Percentiles rank a stretch among this genome's conserved stretches.
These are phyloP conservation scores for Ophiosphaerella herpotricha DNA, from an alignment of 2,329 filamentous ascomycete species.

Conservation along the genomic window DNA sequence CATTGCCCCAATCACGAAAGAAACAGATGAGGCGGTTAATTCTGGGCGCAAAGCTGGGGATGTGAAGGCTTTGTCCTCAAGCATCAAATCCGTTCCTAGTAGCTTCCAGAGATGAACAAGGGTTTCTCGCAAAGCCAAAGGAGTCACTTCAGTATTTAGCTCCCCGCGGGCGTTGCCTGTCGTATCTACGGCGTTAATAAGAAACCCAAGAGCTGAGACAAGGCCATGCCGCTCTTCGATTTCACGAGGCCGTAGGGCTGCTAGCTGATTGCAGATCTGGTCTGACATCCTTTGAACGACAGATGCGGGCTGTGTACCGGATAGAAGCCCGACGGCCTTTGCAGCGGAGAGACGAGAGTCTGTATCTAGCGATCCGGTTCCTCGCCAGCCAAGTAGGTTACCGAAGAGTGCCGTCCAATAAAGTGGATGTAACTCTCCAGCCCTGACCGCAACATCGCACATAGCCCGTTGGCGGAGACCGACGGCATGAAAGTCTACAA, in stretches of 20 bases:
- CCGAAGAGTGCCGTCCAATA: slow-evolving; percentile 74
- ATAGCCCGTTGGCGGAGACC: slow-evolving; percentile 85
- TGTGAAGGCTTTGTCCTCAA: slow-evolving; percentile 46
- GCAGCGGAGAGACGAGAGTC: slow-evolving; percentile 74
- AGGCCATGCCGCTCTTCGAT: slow-evolving; percentile 73
- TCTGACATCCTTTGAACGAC: slow-evolving; percentile 47
- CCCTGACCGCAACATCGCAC: slow-evolving; percentile 72
- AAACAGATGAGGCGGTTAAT: slow-evolving; percentile 65
- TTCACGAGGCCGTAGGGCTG: slow-evolving; percentile 59
- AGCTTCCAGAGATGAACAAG: slow-evolving; percentile 39
- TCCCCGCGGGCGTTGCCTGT: background rate
- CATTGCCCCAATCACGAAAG: slow-evolving; percentile 56
- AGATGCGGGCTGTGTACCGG: slow-evolving; percentile 45
- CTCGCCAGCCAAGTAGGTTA: slow-evolving; percentile 81
- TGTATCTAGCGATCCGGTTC: slow-evolving; percentile 78
- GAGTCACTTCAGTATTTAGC: background rate
- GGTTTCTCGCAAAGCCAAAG: background rate
- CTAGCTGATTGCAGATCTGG: slow-evolving; percentile 52
- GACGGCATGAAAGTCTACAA: slow-evolving; percentile 90
- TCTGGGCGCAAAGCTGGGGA: slow-evolving; percentile 62
- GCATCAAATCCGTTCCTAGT: slow-evolving; percentile 36
- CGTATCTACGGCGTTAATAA: slow-evolving; percentile 15
- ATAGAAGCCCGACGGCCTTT: slow-evolving; percentile 66
- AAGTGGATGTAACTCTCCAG: slow-evolving; percentile 64
- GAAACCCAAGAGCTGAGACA: slow-evolving; percentile 57